A percentile compares a stretch with the other conserved stretches of the same genome.
These are phyloP conservation scores for Nicotiana attenuata DNA, from an alignment of 257 asterid species.

Conservation along the genomic window DNA sequence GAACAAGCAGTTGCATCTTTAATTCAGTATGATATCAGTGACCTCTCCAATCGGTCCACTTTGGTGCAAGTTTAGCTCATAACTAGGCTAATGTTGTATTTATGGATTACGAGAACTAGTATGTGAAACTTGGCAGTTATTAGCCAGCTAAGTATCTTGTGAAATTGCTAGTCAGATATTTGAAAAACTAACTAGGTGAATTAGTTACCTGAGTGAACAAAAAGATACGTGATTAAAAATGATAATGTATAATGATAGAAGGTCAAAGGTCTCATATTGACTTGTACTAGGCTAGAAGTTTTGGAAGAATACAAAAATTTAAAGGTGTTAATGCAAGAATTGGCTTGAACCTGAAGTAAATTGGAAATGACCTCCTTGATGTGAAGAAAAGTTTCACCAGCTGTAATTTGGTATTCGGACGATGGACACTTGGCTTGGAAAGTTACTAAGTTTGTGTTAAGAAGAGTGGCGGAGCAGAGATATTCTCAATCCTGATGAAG, in stretches of 20 bases:
- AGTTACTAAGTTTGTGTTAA: neutral
- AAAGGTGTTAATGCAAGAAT: neutral
- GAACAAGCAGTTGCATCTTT: neutral
- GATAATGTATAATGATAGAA: neutral
- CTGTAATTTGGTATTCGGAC: neutral
- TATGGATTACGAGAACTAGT: neutral
- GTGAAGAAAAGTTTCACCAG: neutral
- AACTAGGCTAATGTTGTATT: neutral
- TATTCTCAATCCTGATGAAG: neutral
- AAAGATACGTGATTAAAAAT: neutral
- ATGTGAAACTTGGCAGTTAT: neutral
- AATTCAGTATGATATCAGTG: neutral
- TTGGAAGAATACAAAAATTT: neutral
- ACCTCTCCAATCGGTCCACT: neutral
- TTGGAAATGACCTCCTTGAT: slow-evolving; percentile 2
- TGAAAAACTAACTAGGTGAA: neutral
- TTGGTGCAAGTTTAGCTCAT: neutral
- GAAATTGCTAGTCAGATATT: neutral
- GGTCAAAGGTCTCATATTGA: neutral
- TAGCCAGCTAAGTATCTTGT: neutral
- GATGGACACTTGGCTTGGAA: neutral
- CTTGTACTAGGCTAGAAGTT: neutral
- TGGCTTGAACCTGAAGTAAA: neutral
- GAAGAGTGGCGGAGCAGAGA: neutral
- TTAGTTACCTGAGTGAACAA: neutral